Conservation (phyloP, 2,329 filamentous ascomycete genomes). For the Fusarium heterosporum region DNA sequence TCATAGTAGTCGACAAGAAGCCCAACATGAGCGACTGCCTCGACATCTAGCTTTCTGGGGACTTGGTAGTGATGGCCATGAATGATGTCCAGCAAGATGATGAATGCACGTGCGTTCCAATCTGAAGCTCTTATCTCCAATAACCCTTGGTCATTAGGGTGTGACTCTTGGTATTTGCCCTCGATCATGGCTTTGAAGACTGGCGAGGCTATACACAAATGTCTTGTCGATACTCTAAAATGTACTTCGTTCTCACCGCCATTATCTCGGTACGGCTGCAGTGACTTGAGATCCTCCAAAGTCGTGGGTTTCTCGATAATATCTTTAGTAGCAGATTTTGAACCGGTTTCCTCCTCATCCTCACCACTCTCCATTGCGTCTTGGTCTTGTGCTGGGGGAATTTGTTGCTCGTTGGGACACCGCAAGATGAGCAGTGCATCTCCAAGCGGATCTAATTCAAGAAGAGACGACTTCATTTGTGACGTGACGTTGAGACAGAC, state of each 20-base stretch:
- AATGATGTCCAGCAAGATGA: constrained; percentile 45
- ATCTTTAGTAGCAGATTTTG: not conserved
- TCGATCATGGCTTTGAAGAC: constrained; percentile 22
- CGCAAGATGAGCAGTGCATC: not conserved
- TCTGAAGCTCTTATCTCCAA: constrained; percentile 6
- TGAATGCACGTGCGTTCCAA: constrained; percentile 45
- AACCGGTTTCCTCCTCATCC: not conserved
- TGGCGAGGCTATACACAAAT: constrained; percentile 5
- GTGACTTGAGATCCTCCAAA: not conserved
- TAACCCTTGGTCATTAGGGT: not conserved
- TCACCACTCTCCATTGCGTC: not conserved
- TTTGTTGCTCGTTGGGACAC: not conserved
- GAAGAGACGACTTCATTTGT: not conserved
- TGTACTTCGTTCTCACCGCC: not conserved
- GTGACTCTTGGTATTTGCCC: not conserved
- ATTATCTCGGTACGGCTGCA: not conserved
- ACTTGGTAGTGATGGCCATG: constrained; percentile 39
- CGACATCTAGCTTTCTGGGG: not conserved
- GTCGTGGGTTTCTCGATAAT: not conserved
- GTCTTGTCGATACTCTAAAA: not conserved
- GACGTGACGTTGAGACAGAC: accelerated
- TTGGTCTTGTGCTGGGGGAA: not conserved
- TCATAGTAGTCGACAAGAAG: constrained; percentile 5
- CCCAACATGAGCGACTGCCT: not conserved
- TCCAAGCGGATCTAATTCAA: not conserved